A percentile compares a stretch with the other conserved stretches of the same genome.
These are phyloP conservation scores for Lecanoromycetidae sp. DNA, from an alignment of 2,329 filamentous ascomycete species.

Conservation along the genomic window DNA sequence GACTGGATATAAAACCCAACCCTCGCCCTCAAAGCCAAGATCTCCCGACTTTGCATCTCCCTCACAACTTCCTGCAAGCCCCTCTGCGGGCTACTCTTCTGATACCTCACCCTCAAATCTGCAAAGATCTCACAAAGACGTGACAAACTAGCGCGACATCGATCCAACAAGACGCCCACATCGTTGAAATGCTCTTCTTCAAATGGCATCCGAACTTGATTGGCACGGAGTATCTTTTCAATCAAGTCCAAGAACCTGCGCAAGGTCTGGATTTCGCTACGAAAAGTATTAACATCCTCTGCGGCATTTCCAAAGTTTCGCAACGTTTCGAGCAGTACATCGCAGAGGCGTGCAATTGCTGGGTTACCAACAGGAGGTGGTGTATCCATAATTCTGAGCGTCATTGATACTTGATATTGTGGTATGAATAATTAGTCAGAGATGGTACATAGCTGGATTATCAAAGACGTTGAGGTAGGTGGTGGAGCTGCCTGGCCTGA, in stretches of 20 bases:
- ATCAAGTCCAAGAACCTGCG: slow-evolving; percentile 5
- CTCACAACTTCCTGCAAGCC: background rate
- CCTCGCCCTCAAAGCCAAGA: background rate
- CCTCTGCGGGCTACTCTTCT: background rate
- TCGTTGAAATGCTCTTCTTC: slow-evolving; percentile 12
- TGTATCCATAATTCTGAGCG: background rate
- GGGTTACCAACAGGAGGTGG: background rate
- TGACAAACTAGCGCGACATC: slow-evolving; percentile 9
- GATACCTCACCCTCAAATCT: background rate
- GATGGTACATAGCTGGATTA: background rate
- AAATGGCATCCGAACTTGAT: background rate
- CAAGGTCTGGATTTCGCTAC: slow-evolving; percentile 8
- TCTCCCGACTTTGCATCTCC: background rate
- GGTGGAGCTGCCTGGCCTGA: background rate
- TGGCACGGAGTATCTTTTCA: slow-evolving; percentile 6
- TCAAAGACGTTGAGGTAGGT: background rate
- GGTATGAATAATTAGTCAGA: background rate
- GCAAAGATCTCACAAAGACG: slow-evolving; percentile 8
- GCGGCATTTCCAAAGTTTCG: background rate
- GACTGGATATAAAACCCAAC: slow-evolving; percentile 9
- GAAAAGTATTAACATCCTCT: slow-evolving; percentile 2
- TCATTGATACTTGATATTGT: background rate
- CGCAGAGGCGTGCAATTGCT: slow-evolving; percentile 5
- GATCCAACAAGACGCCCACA: slow-evolving; percentile 4
- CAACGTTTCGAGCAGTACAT: slow-evolving; percentile 3